Evolutionary conservation across 2,329 filamentous ascomycete species (phyloP).

Genomic region (Neopestalotiopsis clavispora): DNA sequence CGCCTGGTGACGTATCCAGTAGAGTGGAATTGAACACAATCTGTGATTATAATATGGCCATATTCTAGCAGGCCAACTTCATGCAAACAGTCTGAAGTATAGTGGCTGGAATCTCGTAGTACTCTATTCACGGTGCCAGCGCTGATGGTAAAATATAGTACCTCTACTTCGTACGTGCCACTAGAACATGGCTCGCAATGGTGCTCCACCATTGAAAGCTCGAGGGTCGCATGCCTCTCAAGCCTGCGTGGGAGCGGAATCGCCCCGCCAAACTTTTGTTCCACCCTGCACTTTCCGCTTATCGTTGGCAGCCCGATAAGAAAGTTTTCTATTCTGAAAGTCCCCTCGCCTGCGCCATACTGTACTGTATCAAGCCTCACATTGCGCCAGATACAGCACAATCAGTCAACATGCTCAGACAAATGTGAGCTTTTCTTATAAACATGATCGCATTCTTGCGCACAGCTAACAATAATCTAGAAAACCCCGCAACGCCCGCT

Average conservation of each 20-base stretch:
- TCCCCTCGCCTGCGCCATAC: conserved; percentile 3
- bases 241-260: not conserved
- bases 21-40: too few relatives aligned
- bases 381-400: not conserved
- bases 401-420: conserved; percentile 17
- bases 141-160: not conserved
- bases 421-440: conserved; percentile 15
- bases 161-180: not conserved
- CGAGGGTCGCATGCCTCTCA: not conserved
- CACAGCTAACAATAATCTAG: conserved; percentile 35
- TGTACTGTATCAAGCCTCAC: not conserved
- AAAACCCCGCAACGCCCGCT: conserved; percentile 77
- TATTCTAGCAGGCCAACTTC: not conserved
- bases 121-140: not conserved
- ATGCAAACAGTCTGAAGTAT: not conserved
- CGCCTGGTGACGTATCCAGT: too few relatives aligned
- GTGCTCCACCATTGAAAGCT: not conserved
- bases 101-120: not conserved
- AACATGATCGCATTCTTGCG: not conserved
- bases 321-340: conserved; percentile 9
- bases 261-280: not conserved
- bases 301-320: conserved; percentile 4
- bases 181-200: not conserved
- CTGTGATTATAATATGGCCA: too few relatives aligned
- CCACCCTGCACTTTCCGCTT: not conserved